Base-by-base conservation (phyloP, 805 yeast species). In the Ascoidea rubescens region DNA sequence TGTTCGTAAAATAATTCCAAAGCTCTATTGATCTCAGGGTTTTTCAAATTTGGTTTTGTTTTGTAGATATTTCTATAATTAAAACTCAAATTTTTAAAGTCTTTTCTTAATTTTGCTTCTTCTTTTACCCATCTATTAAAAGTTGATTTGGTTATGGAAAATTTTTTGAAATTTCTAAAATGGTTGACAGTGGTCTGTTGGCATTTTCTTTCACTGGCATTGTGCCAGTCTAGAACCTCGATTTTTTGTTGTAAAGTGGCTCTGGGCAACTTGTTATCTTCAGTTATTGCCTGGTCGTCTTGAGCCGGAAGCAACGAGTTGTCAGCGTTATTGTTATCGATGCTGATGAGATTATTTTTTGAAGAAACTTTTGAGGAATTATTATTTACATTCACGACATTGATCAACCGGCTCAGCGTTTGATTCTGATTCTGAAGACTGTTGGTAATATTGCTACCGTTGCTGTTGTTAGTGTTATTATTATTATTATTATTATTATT, bases 111-210 rank as follows among this genome's bases (percentile, higher is more conserved):
- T 46, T 62, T 57, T 1, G 54, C 51, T 51, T 69, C 72, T 17
- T 61, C 63, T 45, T 65, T 57, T 1, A 68, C 59, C 75, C 75
- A 71, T 53, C 74, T 60, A 56, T 67, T 67, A 52, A 69, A 58
- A 6, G 69, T 66, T 1, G 73, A 66, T 54, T 64, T 67, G 0
- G 74, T 66, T 3, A 71, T 63, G 5, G 68, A 56, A 52, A 71
- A 71, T 43, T 60, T 59, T 2, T 60, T 61, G 47, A 62, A 32
- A 2, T 53, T 51, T 30, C 59, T 56, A 57, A 71, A 71, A 55
- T 65, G 64, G 4, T 55, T 52, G 4, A 70, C 71, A 0, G 74
- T 68, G 28, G 55, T 57, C 45, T 65, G 65, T 51, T 70, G 73
- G 2, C 67, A 62, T 51, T 60, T 62, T 17, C 62, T 61, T 30